phyloP scores from a whole-genome alignment of 169 alveolate species.

The Hepatocystis sp. region DNA sequence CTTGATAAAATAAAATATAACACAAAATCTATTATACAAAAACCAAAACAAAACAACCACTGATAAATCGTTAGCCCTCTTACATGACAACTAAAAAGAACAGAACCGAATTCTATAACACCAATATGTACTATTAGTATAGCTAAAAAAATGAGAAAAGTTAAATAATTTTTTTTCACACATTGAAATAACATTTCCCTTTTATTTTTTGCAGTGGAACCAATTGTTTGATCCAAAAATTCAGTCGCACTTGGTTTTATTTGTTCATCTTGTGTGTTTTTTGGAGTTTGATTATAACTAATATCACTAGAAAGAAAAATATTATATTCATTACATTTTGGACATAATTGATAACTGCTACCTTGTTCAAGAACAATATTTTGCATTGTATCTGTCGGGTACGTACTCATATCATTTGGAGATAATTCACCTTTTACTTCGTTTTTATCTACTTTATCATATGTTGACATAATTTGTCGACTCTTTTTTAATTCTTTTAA shows the following conservation, averaged over 20 bases:
- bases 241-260: no score
- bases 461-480: not conserved
- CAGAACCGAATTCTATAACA: slow-evolving; percentile 37
- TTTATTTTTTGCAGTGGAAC: no score
- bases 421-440: no score
- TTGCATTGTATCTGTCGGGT: no score
- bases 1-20: slow-evolving; percentile 21
- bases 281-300: no score
- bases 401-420: no score
- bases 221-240: no score
- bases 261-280: no score
- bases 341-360: no score
- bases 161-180: slow-evolving; percentile 19
- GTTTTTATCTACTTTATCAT: not conserved
- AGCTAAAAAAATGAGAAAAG: slow-evolving; percentile 7
- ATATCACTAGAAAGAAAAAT: no score
- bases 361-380: no score
- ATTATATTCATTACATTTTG: no score
- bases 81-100: slow-evolving; percentile 48
- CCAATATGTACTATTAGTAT: slow-evolving; percentile 28
- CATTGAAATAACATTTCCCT: slow-evolving; percentile 18
- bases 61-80: slow-evolving; percentile 38
- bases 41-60: slow-evolving; percentile 36
- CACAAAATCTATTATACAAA: slow-evolving; percentile 23
- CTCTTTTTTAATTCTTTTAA: slow-evolving; percentile 13